Evolutionary conservation across 176 grass and related monocot species (phyloP), one percentile per base, ranked within the genome.

Genomic region (Aegilops bicornis): DNA sequence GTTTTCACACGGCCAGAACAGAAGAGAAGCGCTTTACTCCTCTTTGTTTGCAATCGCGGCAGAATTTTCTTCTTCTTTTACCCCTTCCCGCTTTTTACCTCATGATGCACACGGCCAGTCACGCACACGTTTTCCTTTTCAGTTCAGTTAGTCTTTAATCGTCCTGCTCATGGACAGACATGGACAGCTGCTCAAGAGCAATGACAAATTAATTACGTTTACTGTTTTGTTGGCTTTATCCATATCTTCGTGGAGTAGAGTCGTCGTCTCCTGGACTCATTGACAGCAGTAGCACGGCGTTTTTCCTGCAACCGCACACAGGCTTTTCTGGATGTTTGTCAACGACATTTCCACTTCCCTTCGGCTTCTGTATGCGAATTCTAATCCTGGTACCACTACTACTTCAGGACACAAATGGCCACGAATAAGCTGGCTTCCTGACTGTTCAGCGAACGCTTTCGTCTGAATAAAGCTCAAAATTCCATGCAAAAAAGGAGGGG

Each of bases 211-310:
- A 75, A 74, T 29, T 48, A 47, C 7, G 13, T 1, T 75, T 25
- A 50, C 23, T 75, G 14, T 64, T 42, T 79, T 5, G 3, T 64
- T 27, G 52, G 29, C 8, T 25, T 6, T 64, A 24, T 64, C 17
- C 66, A 52, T 63, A 24, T 64, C 10, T 80, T 30, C 8, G 17
- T 58, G 6, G 17, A 45, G 43, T 45, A 45, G 16, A 9, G 70
- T 45, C 70, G 23, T 45, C 12, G 66, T 69, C 37, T 74, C 10
- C 71, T 47, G 25, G 25, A 67, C 40, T 7, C 43, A 45, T 45
- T 32, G 79, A 87, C 86, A 37, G 42, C 69, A 75, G 42, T 48
- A 59, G 30, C 75, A 78, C 16, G 50, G 25, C 47, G 3, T 19
- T 32, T 50, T 23, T 58, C 45, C 61, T 37, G 67, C n/a, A 40